These are phyloP conservation scores for Epithemia pelagica DNA, from an alignment of 108 stramenopile species.

Conservation along the genomic window DNA sequence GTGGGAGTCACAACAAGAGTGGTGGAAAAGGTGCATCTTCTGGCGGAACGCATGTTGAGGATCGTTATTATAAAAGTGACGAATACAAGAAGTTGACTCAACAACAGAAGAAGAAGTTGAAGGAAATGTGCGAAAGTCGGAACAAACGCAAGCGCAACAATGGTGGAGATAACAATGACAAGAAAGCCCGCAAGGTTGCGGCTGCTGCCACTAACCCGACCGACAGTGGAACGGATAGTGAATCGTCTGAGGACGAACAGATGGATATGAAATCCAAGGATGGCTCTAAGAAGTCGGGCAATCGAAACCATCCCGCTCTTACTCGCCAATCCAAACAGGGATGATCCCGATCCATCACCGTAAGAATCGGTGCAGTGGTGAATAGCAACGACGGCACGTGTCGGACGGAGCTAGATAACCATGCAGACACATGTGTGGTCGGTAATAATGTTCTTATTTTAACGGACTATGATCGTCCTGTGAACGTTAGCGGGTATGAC, in stretches of 20 bases:
- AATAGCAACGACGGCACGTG: not conserved
- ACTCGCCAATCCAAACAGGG: not conserved
- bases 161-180: not conserved
- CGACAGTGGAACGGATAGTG: not conserved
- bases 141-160: not conserved
- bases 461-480: conserved; percentile 5
- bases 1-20: not conserved
- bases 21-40: not conserved
- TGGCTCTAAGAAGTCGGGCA: not conserved
- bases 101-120: not conserved
- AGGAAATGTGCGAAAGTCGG: no score
- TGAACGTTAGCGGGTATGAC: conserved; percentile 11
- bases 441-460: conserved; percentile 8
- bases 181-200: not conserved
- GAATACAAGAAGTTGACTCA: not conserved
- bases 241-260: not conserved
- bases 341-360: not conserved
- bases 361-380: not conserved
- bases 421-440: conserved; percentile 25
- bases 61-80: not conserved
- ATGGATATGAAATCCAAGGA: not conserved
- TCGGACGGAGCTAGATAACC: conserved; percentile 20
- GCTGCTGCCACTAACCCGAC: not conserved
- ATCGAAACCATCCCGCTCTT: not conserved
- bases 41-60: no score